These are phyloP conservation scores for Casuarina cunninghamiana DNA, from an alignment of 306 rosid genomes.

Conservation along the genomic window DNA sequence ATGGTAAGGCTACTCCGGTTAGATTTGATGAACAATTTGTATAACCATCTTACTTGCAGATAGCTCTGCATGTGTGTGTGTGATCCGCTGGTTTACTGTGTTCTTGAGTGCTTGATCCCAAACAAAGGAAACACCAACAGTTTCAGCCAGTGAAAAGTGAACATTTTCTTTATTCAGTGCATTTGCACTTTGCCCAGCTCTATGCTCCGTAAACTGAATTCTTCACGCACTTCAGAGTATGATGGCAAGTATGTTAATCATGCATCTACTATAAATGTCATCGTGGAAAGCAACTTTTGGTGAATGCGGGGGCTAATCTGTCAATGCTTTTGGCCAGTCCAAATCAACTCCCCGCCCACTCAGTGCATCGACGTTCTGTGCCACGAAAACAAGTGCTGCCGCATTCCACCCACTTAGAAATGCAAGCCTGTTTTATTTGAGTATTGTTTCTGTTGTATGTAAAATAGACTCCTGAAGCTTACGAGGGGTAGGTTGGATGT, in stretches of 20 bases:
- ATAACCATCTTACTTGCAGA: constrained; percentile 13
- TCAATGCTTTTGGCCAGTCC: not conserved
- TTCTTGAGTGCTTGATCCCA: not conserved
- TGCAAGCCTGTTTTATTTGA: not conserved
- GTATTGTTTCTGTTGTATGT: not conserved
- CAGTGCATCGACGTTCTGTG: not conserved
- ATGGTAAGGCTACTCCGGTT: constrained; percentile 17
- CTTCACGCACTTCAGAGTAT: not conserved
- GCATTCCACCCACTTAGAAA: no score
- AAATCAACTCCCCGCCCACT: not conserved
- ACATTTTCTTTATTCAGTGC: not conserved
- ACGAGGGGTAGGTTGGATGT: no score
- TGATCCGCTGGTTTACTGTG: not conserved
- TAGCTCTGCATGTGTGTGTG: constrained; percentile 15
- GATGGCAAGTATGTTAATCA: not conserved
- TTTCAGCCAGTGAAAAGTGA: not conserved
- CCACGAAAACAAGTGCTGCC: not conserved
- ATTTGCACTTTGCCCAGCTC: no score
- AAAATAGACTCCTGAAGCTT: no score
- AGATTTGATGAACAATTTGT: constrained; percentile 16
- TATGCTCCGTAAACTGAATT: not conserved
- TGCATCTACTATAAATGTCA: not conserved
- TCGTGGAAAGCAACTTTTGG: not conserved
- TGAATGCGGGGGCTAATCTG: not conserved
- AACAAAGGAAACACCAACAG: not conserved